Evolutionary conservation across 768 basidiomycete genomes (phyloP), one percentile per base, ranked within the genome.

Genomic region (Boletus insuetus): DNA sequence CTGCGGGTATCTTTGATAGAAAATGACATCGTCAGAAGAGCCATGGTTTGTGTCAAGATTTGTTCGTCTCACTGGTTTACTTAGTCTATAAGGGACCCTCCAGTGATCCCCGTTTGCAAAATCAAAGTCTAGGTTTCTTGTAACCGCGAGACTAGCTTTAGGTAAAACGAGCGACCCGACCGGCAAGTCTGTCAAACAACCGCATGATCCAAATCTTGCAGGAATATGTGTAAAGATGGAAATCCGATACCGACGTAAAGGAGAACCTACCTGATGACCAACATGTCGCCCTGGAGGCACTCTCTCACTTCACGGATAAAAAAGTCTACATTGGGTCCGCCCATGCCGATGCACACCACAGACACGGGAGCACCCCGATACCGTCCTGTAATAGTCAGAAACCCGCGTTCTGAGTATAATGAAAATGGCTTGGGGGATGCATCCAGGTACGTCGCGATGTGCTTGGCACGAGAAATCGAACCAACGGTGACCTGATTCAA

Each of bases 271-370:
- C 80, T 75, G 47, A 82, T 71, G 55, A 82, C 74, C 48, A 79
- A 68, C 76, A 82, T 76, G 53, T 82, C 80, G 16, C 90, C 90
- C 55, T 69, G 76, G 38, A 90, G 68, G 60, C 85, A 85, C 69
- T 91, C 91, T 57, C 89, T 79, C 24, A 80, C 82, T 72, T 93
- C 90, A 58, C 90, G 82, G 20, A 93, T 81, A 67, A 92, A 90
- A 72, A 92, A 93, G 69, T 93, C 91, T 74, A 85, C 86, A 72
- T 89, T 92, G 1, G 89, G 82, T 55, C 74, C 77, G 19, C 91
- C 91, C 91, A 92, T 93, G 13, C 91, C 91, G 52, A 91, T 91
- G 59, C 86, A 87, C 40, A 90, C 75, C 39, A 92, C 80, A 7
- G 85, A 87, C 29, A 92, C 69, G 9, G 89, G 87, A 16, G 79